A percentile compares a stretch with the other conserved stretches of the same genome.
Evolutionary conservation across 257 asterid genomes (phyloP).

Genomic region (Paraleonurus japonicus): DNA sequence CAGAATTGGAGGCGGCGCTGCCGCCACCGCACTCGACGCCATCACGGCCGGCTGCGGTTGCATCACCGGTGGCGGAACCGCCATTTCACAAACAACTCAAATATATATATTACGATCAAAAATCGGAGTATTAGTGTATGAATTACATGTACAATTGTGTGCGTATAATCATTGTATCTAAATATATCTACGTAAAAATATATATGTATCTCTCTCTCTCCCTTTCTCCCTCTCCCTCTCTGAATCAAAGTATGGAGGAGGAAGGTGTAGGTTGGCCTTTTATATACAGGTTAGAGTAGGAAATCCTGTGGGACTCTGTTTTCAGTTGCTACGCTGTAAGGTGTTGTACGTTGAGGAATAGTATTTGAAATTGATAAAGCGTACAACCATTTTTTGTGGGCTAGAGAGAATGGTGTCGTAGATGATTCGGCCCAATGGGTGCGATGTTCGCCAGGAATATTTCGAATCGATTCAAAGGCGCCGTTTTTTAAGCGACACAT

Average conservation of each 20-base stretch:
- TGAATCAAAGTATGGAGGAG: background rate
- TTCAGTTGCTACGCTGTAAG: background rate
- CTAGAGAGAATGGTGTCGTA: background rate
- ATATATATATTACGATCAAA: background rate
- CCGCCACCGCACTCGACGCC: conserved; percentile 23
- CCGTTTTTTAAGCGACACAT: too few species aligned
- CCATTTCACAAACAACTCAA: background rate
- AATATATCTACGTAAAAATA: background rate
- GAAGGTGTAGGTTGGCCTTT: background rate
- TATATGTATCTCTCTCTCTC: background rate
- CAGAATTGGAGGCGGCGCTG: background rate
- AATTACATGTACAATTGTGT: background rate
- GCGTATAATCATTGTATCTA: too few species aligned
- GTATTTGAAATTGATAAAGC: background rate
- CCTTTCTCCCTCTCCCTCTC: too few species aligned
- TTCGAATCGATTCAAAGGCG: too few species aligned
- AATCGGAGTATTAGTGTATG: background rate
- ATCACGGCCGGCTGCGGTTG: background rate
- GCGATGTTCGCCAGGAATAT: too few species aligned
- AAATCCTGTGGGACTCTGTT: background rate
- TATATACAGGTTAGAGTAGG: background rate
- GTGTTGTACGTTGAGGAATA: background rate
- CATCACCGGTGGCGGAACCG: background rate
- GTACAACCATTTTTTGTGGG: too few species aligned
- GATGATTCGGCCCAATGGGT: background rate